Evolutionary conservation across 305 asterid species (phyloP).

Genomic region (Rubia peregrina): DNA sequence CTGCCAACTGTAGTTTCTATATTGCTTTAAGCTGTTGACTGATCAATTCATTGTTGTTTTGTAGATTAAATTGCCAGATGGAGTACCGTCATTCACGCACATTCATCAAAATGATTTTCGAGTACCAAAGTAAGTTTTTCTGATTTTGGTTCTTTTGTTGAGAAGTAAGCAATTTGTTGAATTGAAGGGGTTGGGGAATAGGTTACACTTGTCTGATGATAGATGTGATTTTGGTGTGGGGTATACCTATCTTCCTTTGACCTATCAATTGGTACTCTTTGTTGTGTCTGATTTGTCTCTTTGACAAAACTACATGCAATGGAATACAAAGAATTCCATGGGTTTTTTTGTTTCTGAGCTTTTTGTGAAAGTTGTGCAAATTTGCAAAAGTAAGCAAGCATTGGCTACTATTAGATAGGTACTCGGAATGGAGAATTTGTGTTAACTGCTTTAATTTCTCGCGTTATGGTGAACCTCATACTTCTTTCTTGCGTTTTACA

Average conservation of each 20-base stretch:
- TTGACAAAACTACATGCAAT: not conserved
- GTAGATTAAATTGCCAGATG: conserved; percentile 53
- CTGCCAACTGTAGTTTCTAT: not conserved
- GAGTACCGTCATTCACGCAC: conserved; percentile 46
- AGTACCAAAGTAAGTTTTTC: conserved; percentile 54
- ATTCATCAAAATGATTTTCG: conserved; percentile 58
- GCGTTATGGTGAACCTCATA: conserved; percentile 2
- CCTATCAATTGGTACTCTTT: not conserved
- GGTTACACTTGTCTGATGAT: conserved; percentile 11
- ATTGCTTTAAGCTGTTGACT: conserved; percentile 12
- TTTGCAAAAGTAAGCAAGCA: not conserved
- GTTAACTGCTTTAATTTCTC: conserved; percentile 9
- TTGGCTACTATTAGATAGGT: not conserved
- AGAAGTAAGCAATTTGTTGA: conserved; percentile 7
- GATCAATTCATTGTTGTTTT: conserved; percentile 26
- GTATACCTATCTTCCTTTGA: not conserved
- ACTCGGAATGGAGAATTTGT: conserved; percentile 4
- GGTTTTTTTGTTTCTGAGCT: not conserved
- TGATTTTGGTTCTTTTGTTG: conserved; percentile 7
- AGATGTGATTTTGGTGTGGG: not conserved
- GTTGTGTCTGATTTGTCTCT: not conserved
- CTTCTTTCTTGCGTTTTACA: conserved; percentile 10
- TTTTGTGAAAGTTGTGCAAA: not conserved
- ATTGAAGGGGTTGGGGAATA: conserved; percentile 8
- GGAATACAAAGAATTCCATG: not conserved